A percentile compares a stretch with the other conserved stretches of the same genome.
Conservation (phyloP, 495 filamentous ascomycete species). For the Penicillium antarcticum region DNA sequence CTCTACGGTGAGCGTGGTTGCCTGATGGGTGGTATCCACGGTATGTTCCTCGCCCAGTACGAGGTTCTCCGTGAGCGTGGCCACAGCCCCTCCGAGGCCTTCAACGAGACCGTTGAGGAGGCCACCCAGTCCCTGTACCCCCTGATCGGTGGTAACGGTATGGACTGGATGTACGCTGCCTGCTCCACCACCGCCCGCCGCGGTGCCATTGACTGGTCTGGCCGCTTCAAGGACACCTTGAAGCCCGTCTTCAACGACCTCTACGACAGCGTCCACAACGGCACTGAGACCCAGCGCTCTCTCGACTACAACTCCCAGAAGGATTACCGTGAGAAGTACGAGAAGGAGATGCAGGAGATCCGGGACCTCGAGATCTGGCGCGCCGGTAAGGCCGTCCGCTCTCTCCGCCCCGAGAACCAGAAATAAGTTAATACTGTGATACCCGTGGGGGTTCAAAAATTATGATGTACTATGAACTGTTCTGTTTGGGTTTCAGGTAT, state of each 20-base stretch:
- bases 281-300: constrained; percentile 87
- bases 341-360: constrained; percentile 96
- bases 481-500: constrained; percentile 24
- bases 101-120: constrained; percentile 99
- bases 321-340: constrained; percentile 94
- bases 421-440: constrained; percentile 55
- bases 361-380: constrained; percentile 96
- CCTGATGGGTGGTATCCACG: constrained; percentile 99
- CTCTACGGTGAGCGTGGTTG: constrained; percentile 99
- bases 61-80: constrained; percentile 98
- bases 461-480: constrained; percentile 45
- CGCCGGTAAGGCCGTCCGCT: constrained; percentile 92
- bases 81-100: constrained; percentile 95
- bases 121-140: constrained; percentile 97
- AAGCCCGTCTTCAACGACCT: constrained; percentile 98
- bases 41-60: constrained; percentile 99
- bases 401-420: constrained; percentile 91
- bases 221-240: constrained; percentile 88
- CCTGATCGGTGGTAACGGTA: constrained; percentile 90
- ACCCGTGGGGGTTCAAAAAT: constrained; percentile 34
- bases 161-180: constrained; percentile 99
- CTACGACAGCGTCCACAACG: constrained; percentile 85
- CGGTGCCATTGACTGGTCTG: constrained; percentile 98
- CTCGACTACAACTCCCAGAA: constrained; percentile 92
- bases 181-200: constrained; percentile 98